Base-by-base conservation (phyloP, 495 filamentous ascomycete genomes). In the Penicillium flavigenum region DNA sequence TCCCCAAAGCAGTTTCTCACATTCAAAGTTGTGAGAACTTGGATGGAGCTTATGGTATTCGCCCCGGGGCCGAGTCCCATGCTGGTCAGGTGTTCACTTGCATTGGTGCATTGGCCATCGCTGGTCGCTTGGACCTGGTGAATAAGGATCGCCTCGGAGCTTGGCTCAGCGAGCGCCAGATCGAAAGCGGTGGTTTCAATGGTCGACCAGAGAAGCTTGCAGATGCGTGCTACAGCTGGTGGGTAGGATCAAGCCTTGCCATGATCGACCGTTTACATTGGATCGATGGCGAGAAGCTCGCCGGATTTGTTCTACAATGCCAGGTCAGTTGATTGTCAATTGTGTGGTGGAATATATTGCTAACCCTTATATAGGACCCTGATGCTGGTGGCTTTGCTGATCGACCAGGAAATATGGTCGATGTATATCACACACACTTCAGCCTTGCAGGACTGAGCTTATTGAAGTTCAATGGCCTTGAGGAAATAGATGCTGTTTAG, bases 171-270 rank as follows among this genome's bases (percentile, higher is more conserved):
- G 94, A 98, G 72, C 79, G 94, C 31, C 94, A 98, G 65, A 76
- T 95, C 14, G 82, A 89, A 9, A 86, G 85, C 24, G 95, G 95
- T 32, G 94, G 94, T 5, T 74, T 98, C 29, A 98, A 98, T 66
- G 94, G 94, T 4, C 81, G 94, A 48, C 94, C 94, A 1, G 95
- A 98, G 75, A 98, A 98, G 76, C 76, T 91, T 51, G 91, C 93
- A 70, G 95, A 98, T 75, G 92, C 96, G 7, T 98, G 94, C 73
- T 98, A 98, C 71, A 95, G 89, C 67, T 98, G 94, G 94, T 98
- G 94, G 94, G 94, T 97, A 24, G 71, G 88, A 53, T 89, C 87
- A 63, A 96, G 91, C 68, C 69, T 98, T 57, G 87, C 86, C 24
- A 96, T 97, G 84, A 89, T 98, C 58, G 89, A 83, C 49, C 83